Conservation (phyloP, 2,329 filamentous ascomycete species). For the Exophiala spinifera region DNA sequence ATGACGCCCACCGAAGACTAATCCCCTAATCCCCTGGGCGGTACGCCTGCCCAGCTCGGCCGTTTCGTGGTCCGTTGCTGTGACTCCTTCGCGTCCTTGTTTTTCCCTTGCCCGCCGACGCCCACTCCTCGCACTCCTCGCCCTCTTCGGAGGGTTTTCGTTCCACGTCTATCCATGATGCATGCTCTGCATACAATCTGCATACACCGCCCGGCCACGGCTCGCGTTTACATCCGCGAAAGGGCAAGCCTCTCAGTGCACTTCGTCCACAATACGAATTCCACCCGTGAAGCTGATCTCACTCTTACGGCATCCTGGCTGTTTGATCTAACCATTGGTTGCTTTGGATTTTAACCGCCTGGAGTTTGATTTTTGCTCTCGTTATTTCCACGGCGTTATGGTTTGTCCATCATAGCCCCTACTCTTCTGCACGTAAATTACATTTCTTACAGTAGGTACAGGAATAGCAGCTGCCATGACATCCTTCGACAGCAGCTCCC, state of each 20-base stretch:
- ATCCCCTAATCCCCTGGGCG: background rate
- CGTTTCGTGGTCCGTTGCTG: background rate
- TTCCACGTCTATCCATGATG: too few species aligned
- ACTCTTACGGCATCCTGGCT: slow-evolving; percentile 12
- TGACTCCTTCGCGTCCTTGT: too few species aligned
- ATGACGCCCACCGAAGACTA: background rate
- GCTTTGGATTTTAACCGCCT: background rate
- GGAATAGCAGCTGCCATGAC: too few species aligned
- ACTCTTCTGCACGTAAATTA: too few species aligned
- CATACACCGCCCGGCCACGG: background rate
- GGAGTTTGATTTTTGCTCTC: background rate
- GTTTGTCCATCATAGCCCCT: background rate
- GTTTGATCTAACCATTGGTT: background rate
- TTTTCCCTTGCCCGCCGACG: too few species aligned
- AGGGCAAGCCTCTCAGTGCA: background rate
- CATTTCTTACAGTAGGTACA: too few species aligned
- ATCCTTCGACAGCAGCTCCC: too few species aligned
- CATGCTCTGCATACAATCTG: background rate
- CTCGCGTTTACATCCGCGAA: slow-evolving; percentile 3
- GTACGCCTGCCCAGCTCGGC: background rate
- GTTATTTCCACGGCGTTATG: slow-evolving; percentile 3
- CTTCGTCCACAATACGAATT: background rate
- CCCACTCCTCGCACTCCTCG: background rate
- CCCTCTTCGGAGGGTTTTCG: slow-evolving; percentile 1
- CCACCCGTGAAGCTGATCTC: background rate